Conservation (phyloP, 1,139 yeast genomes). For the Magnusiomyces starmeri region DNA sequence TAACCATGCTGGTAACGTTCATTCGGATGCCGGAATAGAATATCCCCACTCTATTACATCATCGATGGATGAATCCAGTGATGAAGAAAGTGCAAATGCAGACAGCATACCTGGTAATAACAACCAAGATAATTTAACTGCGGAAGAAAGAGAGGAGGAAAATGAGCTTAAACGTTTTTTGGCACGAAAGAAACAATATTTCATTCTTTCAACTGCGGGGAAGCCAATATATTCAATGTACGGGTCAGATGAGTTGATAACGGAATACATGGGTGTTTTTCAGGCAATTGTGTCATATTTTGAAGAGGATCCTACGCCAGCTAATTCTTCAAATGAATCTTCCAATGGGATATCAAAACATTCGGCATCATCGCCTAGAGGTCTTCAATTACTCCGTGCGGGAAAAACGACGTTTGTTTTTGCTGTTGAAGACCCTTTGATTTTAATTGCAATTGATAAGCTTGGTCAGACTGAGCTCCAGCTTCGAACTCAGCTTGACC, state of each 20-base stretch:
- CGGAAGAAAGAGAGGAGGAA: slow-evolving; percentile 9
- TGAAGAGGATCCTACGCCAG: slow-evolving; percentile 25
- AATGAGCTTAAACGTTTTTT: slow-evolving; percentile 36
- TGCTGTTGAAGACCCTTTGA: slow-evolving; percentile 58
- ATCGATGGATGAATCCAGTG: not conserved
- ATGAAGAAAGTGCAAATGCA: not conserved
- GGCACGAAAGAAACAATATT: slow-evolving; percentile 56
- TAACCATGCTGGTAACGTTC: not conserved
- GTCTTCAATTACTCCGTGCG: slow-evolving; percentile 27
- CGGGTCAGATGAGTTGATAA: slow-evolving; percentile 63
- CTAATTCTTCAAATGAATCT: not conserved
- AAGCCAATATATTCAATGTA: slow-evolving; percentile 82
- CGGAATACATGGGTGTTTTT: slow-evolving; percentile 60
- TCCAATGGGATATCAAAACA: not conserved
- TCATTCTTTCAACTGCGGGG: slow-evolving; percentile 84
- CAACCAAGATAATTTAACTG: slow-evolving; percentile 5
- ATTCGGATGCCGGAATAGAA: slow-evolving; percentile 2
- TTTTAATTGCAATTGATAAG: slow-evolving; percentile 65
- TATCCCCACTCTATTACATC: slow-evolving; percentile 7
- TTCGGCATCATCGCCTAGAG: slow-evolving; percentile 12
- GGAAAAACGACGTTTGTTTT: slow-evolving; percentile 50
- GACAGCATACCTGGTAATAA: not conserved
- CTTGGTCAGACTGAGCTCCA: slow-evolving; percentile 48
- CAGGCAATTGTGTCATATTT: slow-evolving; percentile 62
- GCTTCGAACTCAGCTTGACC: slow-evolving; percentile 57